These are phyloP conservation scores for Solanum infundibuliforme DNA, from an alignment of 257 asterid genomes.

Conservation along the genomic window DNA sequence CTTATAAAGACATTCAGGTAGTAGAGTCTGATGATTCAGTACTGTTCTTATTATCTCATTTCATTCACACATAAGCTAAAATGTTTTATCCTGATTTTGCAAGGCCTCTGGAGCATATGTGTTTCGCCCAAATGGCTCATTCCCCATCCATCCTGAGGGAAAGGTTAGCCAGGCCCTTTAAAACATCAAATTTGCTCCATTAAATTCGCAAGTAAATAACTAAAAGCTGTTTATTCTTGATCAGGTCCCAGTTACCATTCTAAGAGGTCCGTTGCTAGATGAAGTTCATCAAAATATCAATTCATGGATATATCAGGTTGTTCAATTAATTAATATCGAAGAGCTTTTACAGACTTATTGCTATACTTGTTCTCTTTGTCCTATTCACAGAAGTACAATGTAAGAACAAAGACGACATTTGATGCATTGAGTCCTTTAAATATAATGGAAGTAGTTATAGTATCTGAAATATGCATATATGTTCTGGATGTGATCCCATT, in stretches of 20 bases:
- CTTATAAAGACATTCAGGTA: conserved; percentile 39
- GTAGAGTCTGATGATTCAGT: neutral
- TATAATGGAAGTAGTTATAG: neutral
- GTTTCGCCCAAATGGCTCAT: conserved; percentile 80
- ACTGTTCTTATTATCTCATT: neutral
- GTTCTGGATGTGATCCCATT: neutral
- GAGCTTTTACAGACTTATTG: neutral
- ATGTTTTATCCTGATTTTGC: conserved; percentile 7
- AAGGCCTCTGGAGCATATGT: conserved; percentile 94
- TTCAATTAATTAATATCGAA: conserved; percentile 1
- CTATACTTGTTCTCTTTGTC: neutral
- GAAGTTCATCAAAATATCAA: conserved; percentile 82
- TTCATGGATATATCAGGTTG: conserved; percentile 94
- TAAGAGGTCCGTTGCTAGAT: conserved; percentile 69
- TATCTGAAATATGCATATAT: neutral
- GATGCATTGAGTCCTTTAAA: neutral
- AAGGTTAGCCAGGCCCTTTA: conserved; percentile 35
- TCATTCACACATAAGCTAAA: neutral
- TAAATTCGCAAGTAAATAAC: neutral
- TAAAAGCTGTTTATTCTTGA: conserved; percentile 9
- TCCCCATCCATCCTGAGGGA: conserved; percentile 25
- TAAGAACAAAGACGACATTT: neutral
- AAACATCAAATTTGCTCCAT: neutral
- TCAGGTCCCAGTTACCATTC: conserved; percentile 51
- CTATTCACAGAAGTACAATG: neutral